Evolutionary conservation across 2,329 filamentous ascomycete genomes (phyloP).

Genomic region (Myriosclerotinia duriaeana): DNA sequence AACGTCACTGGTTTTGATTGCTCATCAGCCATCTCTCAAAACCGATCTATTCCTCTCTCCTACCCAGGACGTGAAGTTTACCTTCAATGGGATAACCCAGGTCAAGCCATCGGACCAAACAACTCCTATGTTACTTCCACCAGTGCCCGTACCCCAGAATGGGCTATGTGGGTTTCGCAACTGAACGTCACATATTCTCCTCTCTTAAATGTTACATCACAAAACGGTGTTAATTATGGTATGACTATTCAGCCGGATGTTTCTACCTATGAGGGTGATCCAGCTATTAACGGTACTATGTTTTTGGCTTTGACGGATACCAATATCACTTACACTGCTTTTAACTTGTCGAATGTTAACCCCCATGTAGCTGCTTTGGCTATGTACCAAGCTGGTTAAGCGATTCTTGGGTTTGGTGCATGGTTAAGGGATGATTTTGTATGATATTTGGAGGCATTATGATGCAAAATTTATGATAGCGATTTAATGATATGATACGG

Average conservation of each 20-base stretch:
- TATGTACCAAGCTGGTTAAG: slow-evolving; percentile 77
- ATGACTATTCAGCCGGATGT: slow-evolving; percentile 69
- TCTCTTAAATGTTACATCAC: slow-evolving; percentile 51
- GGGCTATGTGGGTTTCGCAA: slow-evolving; percentile 75
- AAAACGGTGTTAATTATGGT: slow-evolving; percentile 41
- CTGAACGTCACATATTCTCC: slow-evolving; percentile 71
- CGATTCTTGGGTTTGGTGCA: not conserved
- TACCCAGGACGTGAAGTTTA: slow-evolving; percentile 72
- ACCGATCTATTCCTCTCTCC: slow-evolving; percentile 68
- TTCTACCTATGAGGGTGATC: slow-evolving; percentile 59
- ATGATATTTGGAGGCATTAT: not conserved
- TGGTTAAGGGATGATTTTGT: not conserved
- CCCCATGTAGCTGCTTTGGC: slow-evolving; percentile 71
- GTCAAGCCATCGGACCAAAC: slow-evolving; percentile 70
- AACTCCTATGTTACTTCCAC: slow-evolving; percentile 73
- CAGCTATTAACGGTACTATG: slow-evolving; percentile 71
- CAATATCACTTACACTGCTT: slow-evolving; percentile 69
- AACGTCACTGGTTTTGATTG: slow-evolving; percentile 58
- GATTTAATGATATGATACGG: not conserved
- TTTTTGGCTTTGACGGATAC: slow-evolving; percentile 74
- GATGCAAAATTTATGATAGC: not conserved
- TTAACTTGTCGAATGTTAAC: slow-evolving; percentile 73
- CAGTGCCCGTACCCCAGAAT: slow-evolving; percentile 59
- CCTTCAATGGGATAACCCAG: slow-evolving; percentile 71
- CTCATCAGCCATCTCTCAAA: slow-evolving; percentile 63